Evolutionary conservation across 345 rosid species (phyloP).

Genomic region (Pugionium cornutum): DNA sequence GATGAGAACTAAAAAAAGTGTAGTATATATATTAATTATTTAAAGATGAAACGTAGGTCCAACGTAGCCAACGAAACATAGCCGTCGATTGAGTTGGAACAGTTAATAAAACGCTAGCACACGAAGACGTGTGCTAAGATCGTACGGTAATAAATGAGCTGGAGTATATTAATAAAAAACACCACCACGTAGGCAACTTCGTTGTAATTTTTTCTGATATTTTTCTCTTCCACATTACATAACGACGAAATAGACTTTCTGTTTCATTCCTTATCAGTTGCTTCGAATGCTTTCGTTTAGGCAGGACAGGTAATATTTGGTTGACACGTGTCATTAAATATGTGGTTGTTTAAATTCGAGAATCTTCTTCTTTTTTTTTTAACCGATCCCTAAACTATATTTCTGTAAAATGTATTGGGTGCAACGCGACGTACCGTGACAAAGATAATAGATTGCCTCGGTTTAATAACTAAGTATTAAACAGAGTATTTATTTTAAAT

Average conservation of each 20-base stretch:
- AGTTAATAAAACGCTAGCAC: conserved; percentile 33
- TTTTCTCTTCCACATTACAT: neutral
- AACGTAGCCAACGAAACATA: conserved; percentile 32
- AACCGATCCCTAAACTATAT: conserved; percentile 28
- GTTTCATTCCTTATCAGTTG: neutral
- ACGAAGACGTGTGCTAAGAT: conserved; percentile 5
- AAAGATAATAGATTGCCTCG: conserved; percentile 13
- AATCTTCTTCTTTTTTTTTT: conserved; percentile 19
- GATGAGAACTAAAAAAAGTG: no score
- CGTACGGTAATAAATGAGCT: conserved; percentile 39
- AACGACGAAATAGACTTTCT: conserved; percentile 40
- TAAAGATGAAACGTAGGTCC: no score
- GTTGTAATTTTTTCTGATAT: neutral
- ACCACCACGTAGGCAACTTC: conserved; percentile 28
- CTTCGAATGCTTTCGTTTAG: conserved; percentile 6
- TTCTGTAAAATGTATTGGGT: neutral
- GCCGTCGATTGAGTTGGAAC: conserved; percentile 40
- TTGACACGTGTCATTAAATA: neutral
- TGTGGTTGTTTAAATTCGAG: conserved; percentile 1
- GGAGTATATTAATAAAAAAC: conserved; percentile 20
- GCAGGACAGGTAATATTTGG: conserved; percentile 31
- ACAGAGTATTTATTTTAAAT: no score
- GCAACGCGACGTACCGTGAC: conserved; percentile 41
- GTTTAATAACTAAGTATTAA: neutral
- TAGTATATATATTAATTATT: no score